Conservation (phyloP, 306 rosid species). For the Quercus suber region DNA sequence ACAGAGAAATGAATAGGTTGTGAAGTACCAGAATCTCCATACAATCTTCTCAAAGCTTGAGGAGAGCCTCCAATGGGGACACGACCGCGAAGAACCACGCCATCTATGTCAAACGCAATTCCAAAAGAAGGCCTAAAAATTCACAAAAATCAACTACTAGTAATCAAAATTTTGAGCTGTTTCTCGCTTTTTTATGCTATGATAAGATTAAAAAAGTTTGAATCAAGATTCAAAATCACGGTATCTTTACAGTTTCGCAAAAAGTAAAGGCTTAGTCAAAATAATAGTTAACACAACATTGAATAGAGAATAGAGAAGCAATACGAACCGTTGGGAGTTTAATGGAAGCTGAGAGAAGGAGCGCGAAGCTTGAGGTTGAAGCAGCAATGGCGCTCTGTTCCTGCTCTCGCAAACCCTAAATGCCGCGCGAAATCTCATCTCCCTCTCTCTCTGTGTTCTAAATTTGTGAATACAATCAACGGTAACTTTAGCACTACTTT, state of each 20-base stretch:
- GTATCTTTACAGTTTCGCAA: neutral
- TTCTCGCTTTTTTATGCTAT: neutral
- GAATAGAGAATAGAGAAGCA: neutral
- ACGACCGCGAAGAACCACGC: slow-evolving; percentile 32
- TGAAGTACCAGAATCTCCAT: slow-evolving; percentile 23
- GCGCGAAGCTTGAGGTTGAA: slow-evolving; percentile 2
- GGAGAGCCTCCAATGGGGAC: slow-evolving; percentile 31
- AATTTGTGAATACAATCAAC: slow-evolving; percentile 1
- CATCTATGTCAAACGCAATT: slow-evolving; percentile 37
- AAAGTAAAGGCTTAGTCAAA: neutral
- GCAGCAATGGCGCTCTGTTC: neutral
- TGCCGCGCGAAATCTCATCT: slow-evolving; percentile 15
- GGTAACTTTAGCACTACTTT: neutral
- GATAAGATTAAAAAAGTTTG: neutral
- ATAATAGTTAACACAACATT: neutral
- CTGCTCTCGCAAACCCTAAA: slow-evolving; percentile 8
- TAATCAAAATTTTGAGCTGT: neutral
- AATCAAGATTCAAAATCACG: neutral
- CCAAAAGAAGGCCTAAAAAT: slow-evolving; percentile 28
- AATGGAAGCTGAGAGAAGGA: slow-evolving; percentile 9
- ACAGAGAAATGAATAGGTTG: neutral
- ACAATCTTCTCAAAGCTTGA: slow-evolving; percentile 31
- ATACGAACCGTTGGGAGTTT: slow-evolving; percentile 15
- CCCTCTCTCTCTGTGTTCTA: neutral
- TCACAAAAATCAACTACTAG: neutral